phyloP scores from a whole-genome alignment of 2,329 filamentous ascomycete genomes.

The Colletotrichum eremochloae region DNA sequence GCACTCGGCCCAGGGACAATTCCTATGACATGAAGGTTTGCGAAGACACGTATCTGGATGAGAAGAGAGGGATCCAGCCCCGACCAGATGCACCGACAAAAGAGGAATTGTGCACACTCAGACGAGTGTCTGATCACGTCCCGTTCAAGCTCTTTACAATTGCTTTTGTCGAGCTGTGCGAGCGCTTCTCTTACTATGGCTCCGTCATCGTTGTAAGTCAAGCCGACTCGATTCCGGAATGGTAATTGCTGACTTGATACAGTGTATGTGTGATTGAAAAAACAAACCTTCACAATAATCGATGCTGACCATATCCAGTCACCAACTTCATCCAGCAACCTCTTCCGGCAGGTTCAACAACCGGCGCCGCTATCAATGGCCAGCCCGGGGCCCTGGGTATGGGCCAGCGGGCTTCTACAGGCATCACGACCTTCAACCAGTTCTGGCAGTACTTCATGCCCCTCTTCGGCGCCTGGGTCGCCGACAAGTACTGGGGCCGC shows the following conservation, averaged over 20 bases:
- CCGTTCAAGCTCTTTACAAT: constrained; percentile 73
- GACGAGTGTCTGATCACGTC: constrained; percentile 68
- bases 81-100: constrained; percentile 56
- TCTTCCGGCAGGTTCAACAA: constrained; percentile 66
- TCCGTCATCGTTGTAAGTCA: constrained; percentile 73
- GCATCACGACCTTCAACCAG: constrained; percentile 62
- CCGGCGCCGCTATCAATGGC: constrained; percentile 60
- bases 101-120: constrained; percentile 66
- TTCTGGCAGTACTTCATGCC: constrained; percentile 74
- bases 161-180: constrained; percentile 77
- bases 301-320: constrained; percentile 46
- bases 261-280: constrained; percentile 23
- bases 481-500: constrained; percentile 73
- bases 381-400: constrained; percentile 69
- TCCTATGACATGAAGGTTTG: constrained; percentile 33
- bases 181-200: constrained; percentile 81
- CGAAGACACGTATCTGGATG: constrained; percentile 46
- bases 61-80: constrained; percentile 46
- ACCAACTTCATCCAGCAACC: constrained; percentile 75
- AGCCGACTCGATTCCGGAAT: too few species aligned
- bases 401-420: constrained; percentile 66
- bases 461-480: constrained; percentile 64
- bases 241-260: neutral
- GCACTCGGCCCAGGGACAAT: constrained; percentile 44
- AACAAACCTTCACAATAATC: neutral